Conservation (phyloP, 164 flowering plant species). For the Magnolia kwangsiensis region DNA sequence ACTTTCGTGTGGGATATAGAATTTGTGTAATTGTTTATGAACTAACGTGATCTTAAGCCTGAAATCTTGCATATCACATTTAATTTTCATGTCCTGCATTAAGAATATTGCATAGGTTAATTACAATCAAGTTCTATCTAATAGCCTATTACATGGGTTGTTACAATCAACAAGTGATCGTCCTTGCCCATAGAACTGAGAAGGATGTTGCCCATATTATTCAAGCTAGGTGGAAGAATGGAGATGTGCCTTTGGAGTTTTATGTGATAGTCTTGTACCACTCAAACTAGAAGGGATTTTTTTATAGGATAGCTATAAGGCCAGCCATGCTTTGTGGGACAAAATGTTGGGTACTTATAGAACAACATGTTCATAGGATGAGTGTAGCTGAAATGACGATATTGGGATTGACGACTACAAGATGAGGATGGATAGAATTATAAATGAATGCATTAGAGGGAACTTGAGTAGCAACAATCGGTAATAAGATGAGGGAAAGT, state of each 20-base stretch:
- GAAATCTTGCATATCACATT: too few species aligned
- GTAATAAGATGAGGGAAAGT: not conserved
- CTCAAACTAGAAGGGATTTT: not conserved
- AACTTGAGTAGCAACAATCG: too few species aligned
- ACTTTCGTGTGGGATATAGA: too few species aligned
- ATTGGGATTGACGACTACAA: not conserved
- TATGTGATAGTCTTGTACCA: not conserved
- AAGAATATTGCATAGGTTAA: too few species aligned
- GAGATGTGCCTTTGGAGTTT: not conserved
- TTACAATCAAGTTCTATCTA: too few species aligned
- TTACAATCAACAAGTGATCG: too few species aligned
- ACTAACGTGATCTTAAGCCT: too few species aligned
- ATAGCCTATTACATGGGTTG: too few species aligned
- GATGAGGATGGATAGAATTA: not conserved
- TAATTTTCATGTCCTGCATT: too few species aligned
- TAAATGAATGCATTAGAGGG: not conserved
- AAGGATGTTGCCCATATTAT: not conserved
- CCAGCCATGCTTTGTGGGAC: not conserved
- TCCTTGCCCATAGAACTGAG: not conserved
- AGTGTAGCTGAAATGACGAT: not conserved
- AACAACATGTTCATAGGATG: not conserved
- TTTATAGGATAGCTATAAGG: not conserved
- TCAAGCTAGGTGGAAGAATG: not conserved
- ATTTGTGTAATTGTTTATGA: too few species aligned
- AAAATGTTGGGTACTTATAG: not conserved